Evolutionary conservation across 257 asterid genomes (phyloP).

Genomic region (Nyctanthes arbortristis): DNA sequence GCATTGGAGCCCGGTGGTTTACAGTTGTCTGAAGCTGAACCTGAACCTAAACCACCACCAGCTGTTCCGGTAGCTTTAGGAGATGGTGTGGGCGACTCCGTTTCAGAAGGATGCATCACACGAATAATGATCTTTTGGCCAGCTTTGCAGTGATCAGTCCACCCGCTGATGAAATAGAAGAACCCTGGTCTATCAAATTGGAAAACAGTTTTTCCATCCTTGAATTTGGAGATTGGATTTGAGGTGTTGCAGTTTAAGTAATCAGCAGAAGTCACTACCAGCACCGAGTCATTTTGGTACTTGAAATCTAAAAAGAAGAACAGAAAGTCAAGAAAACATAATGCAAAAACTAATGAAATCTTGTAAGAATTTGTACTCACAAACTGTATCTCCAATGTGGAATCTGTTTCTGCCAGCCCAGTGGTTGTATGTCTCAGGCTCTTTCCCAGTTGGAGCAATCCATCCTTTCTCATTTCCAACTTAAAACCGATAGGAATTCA

Average conservation of each 20-base stretch:
- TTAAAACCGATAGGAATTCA: slow-evolving; percentile 44
- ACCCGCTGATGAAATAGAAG: slow-evolving; percentile 78
- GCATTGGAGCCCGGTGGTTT: slow-evolving; percentile 33
- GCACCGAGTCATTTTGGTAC: slow-evolving; percentile 63
- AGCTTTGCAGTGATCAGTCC: slow-evolving; percentile 49
- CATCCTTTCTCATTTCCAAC: slow-evolving; percentile 63
- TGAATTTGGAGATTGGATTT: slow-evolving; percentile 50
- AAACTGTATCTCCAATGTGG: slow-evolving; percentile 59
- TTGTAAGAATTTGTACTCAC: slow-evolving; percentile 32
- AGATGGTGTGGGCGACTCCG: slow-evolving; percentile 33
- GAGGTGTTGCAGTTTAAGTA: slow-evolving; percentile 51
- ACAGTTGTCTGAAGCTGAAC: slow-evolving; percentile 23
- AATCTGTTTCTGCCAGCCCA: slow-evolving; percentile 79
- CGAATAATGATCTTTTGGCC: slow-evolving; percentile 68
- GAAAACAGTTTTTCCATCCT: slow-evolving; percentile 54
- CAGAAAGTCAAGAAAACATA: background rate
- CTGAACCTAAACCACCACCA: slow-evolving; percentile 10
- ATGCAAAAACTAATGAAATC: background rate
- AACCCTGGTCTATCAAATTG: slow-evolving; percentile 48
- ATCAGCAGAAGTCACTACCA: slow-evolving; percentile 52
- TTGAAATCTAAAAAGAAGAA: slow-evolving; percentile 47
- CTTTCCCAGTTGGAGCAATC: slow-evolving; percentile 58
- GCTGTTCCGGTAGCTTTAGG: slow-evolving; percentile 28
- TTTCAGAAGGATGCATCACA: slow-evolving; percentile 58
- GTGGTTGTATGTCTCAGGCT: slow-evolving; percentile 61